These are phyloP conservation scores for Boletus smithii DNA, from an alignment of 1,284 basidiomycete species.

Conservation along the genomic window DNA sequence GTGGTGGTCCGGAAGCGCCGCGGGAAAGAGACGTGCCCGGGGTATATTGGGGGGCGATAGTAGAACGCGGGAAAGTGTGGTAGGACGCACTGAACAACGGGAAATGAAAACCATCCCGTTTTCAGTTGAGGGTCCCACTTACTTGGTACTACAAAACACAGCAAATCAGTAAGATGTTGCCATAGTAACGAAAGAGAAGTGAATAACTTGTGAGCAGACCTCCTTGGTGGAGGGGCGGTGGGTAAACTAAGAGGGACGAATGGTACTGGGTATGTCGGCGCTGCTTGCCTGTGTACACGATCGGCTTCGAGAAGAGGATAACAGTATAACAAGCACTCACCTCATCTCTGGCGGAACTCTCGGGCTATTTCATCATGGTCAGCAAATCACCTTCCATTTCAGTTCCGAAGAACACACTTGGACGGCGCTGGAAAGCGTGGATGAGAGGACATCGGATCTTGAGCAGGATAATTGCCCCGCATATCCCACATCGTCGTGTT, in stretches of 20 bases:
- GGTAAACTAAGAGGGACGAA: slow-evolving; percentile 21
- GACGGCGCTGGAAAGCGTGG: slow-evolving; percentile 14
- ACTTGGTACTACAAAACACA: slow-evolving; percentile 18
- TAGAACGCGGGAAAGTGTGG: slow-evolving; percentile 31
- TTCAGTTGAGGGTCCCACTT: slow-evolving; percentile 20
- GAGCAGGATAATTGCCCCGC: slow-evolving; percentile 17
- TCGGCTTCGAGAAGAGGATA: neutral
- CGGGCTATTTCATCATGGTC: slow-evolving; percentile 10
- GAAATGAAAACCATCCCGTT: slow-evolving; percentile 15
- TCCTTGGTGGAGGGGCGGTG: slow-evolving; percentile 14
- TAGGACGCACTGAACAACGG: slow-evolving; percentile 22
- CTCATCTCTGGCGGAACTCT: slow-evolving; percentile 16
- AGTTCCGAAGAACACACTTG: slow-evolving; percentile 17
- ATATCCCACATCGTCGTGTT: slow-evolving; percentile 32
- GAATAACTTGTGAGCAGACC: slow-evolving; percentile 21
- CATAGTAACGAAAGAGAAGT: neutral
- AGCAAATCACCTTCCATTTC: neutral
- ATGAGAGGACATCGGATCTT: slow-evolving; percentile 15
- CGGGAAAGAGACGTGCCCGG: neutral
- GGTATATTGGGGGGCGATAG: slow-evolving; percentile 2
- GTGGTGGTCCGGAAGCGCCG: neutral
- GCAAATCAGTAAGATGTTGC: slow-evolving; percentile 7
- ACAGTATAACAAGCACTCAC: neutral
- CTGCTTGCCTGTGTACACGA: slow-evolving; percentile 15
- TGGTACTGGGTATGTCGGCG: slow-evolving; percentile 15